A percentile compares a stretch with the other conserved stretches of the same genome.
phyloP scores from a whole-genome alignment of 345 rosid species.

The Brassica cretica region DNA sequence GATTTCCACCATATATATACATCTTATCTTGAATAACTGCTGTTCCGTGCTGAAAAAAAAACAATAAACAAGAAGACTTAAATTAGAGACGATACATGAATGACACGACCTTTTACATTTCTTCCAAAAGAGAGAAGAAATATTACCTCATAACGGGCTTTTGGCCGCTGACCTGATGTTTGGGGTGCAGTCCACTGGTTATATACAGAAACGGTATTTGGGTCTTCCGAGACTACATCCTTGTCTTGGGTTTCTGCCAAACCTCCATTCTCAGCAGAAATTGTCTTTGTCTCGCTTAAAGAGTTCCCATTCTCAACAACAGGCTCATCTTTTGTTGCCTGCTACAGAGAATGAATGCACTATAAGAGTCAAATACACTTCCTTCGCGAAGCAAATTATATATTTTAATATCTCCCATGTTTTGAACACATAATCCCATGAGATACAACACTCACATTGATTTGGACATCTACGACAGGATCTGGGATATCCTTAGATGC shows the following conservation, averaged over 20 bases:
- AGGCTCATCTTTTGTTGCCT: constrained; percentile 55
- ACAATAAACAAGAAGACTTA: constrained; percentile 27
- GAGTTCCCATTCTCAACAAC: constrained; percentile 63
- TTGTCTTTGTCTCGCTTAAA: constrained; percentile 63
- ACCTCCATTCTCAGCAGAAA: constrained; percentile 66
- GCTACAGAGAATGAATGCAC: constrained; percentile 44
- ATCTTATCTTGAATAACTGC: constrained; percentile 87
- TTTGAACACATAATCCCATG: constrained; percentile 1
- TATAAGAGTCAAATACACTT: constrained; percentile 21
- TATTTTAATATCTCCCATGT: constrained; percentile 1
- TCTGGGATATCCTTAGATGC: constrained; percentile 69
- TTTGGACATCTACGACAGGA: constrained; percentile 66
- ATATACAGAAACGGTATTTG: constrained; percentile 72
- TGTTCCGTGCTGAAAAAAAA: constrained; percentile 80
- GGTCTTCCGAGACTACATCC: constrained; percentile 87
- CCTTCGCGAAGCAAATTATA: not conserved
- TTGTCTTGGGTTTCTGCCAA: constrained; percentile 76
- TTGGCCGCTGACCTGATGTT: constrained; percentile 79
- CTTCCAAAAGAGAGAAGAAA: constrained; percentile 28
- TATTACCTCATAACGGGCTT: constrained; percentile 90
- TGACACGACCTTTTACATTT: constrained; percentile 16
- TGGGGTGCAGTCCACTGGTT: constrained; percentile 90
- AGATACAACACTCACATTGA: constrained; percentile 57
- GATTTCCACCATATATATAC: constrained; percentile 96
- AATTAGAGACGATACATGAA: constrained; percentile 26